Evolutionary conservation across 1,139 yeast species (phyloP).

Genomic region (Taphrina confusa): DNA sequence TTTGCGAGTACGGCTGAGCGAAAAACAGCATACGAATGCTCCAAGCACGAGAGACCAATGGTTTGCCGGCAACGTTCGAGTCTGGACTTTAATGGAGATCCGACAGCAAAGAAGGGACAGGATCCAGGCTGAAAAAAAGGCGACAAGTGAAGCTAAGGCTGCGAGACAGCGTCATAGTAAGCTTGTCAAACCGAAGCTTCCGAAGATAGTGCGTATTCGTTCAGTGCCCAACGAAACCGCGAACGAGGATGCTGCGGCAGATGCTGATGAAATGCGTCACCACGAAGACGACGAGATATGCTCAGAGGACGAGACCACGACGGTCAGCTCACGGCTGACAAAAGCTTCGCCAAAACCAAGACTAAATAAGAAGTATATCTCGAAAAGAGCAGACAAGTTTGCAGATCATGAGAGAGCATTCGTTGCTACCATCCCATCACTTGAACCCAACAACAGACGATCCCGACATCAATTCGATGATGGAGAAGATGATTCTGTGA

Average conservation of each 20-base stretch:
- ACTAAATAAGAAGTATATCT: background rate
- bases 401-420: background rate
- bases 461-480: background rate
- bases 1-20: conserved; percentile 5
- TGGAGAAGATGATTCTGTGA: conserved; percentile 20
- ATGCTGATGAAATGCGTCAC: background rate
- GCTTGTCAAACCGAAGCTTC: background rate
- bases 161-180: background rate
- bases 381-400: conserved; percentile 20
- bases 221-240: background rate
- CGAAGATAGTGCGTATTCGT: background rate
- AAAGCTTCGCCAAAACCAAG: background rate
- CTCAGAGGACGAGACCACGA: background rate
- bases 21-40: background rate
- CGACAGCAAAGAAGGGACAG: conserved; percentile 1
- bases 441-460: background rate
- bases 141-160: background rate
- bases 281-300: background rate
- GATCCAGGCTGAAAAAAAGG: background rate
- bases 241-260: background rate
- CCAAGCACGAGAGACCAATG: background rate
- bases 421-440: background rate
- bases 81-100: background rate
- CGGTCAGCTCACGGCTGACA: background rate
- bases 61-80: conserved; percentile 1